These are phyloP conservation scores for Cudoniella acicularis DNA, from an alignment of 495 filamentous ascomycete species.

Conservation along the genomic window DNA sequence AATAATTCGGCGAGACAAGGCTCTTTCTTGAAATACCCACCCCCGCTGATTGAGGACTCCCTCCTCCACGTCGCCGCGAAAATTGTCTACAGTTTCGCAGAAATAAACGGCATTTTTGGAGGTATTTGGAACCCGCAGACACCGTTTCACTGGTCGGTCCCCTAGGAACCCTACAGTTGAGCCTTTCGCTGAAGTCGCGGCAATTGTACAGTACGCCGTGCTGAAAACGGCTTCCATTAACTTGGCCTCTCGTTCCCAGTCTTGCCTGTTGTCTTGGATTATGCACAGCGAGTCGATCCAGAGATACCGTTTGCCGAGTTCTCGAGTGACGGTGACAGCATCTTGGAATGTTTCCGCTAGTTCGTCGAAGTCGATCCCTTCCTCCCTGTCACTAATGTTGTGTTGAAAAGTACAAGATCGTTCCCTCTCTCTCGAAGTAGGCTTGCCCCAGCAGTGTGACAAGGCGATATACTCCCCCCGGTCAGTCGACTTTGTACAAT, in stretches of 20 bases:
- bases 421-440: too few relatives aligned
- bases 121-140: background rate
- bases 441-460: background rate
- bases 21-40: constrained; percentile 41
- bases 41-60: constrained; percentile 31
- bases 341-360: constrained; percentile 3
- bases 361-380: background rate
- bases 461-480: background rate
- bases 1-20: constrained; percentile 36
- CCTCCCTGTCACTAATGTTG: constrained; percentile 14
- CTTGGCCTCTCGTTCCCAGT: background rate
- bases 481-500: background rate
- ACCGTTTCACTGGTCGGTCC: background rate
- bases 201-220: constrained; percentile 31
- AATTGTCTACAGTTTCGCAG: constrained; percentile 30
- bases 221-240: constrained; percentile 32
- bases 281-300: constrained; percentile 21
- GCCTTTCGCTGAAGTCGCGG: constrained; percentile 27
- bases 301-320: background rate
- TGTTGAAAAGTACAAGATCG: background rate
- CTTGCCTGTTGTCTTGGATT: constrained; percentile 8
- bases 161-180: constrained; percentile 26
- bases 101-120: background rate
- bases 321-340: constrained; percentile 1
- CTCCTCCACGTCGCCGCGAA: constrained; percentile 29